Evolutionary conservation across 1,284 basidiomycete species (phyloP), one percentile per base, ranked within the genome.

Genomic region (Schizophyllum amplum): DNA sequence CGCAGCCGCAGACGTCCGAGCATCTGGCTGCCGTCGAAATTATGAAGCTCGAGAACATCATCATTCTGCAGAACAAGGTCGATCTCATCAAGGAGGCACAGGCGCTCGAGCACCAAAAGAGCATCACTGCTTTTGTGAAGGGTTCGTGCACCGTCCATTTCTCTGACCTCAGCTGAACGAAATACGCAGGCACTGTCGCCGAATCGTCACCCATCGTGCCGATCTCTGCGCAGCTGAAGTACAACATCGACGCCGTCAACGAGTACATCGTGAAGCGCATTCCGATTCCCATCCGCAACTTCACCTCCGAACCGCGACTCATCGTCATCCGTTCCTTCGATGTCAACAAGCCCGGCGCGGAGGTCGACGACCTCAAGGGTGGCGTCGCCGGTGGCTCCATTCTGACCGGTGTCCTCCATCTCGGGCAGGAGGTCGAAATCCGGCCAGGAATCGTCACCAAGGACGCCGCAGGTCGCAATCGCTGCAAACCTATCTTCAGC

Each of bases 291-390:
- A 76, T 88, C 46, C 91, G 96, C 61, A 90, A 99, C 77, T 99
- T 99, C 72, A 81, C 86, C 46, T 88, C 94, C 49, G 86, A 92
- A 63, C 94, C 96, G 0, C 86, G 89, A 52, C 85, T 99, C 63
- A 98, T 99, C 67, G 95, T 99, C 69, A 99, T 99, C 71, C 93
- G 94, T 67, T 98, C 95, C n/a, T 99, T 99, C 75, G 97, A 99
- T 72, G 96, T 99, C 71, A 99, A 99, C 83, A 98, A 98, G 76
- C 96, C 96, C 11, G 96, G 96, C 70, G 86, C 95, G 4, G 93
- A 96, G 70, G 94, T 99, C 7, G 90, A 97, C 65, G 96, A 99
- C 60, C 82, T 99, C 59, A 96, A 97, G 74, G 96, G 96, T 62
- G 97, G 97, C 70, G 97, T 99, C 26, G 97, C 96, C 17, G 96